Conservation (phyloP, 345 rosid species). For the Arabis alpina region DNA sequence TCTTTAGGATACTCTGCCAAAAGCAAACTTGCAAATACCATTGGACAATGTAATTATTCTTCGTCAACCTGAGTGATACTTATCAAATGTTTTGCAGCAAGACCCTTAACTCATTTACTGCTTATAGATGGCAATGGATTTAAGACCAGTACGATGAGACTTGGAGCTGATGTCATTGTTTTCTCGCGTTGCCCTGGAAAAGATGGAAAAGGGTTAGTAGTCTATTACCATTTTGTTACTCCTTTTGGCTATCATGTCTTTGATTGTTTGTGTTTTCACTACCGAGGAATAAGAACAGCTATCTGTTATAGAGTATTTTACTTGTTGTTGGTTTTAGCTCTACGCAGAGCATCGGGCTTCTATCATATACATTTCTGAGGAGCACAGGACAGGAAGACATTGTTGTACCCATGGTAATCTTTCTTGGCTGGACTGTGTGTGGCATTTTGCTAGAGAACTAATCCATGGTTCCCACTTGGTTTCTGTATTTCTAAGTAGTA, state of each 20-base stretch:
- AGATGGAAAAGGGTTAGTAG: slow-evolving; percentile 65
- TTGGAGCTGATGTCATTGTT: slow-evolving; percentile 99
- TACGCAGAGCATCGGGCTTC: slow-evolving; percentile 89
- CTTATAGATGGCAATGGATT: slow-evolving; percentile 91
- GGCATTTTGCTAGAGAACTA: slow-evolving; percentile 19
- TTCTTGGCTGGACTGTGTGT: slow-evolving; percentile 15
- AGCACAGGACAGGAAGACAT: slow-evolving; percentile 93
- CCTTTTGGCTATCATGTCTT: too few species aligned
- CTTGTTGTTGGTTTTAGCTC: slow-evolving; percentile 57
- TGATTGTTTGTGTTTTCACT: slow-evolving; percentile 14
- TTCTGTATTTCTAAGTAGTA: too few species aligned
- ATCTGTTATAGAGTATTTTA: slow-evolving; percentile 27
- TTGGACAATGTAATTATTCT: slow-evolving; percentile 75
- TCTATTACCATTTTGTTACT: slow-evolving; percentile 11
- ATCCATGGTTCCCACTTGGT: too few species aligned
- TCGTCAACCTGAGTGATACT: background rate
- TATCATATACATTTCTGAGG: slow-evolving; percentile 90
- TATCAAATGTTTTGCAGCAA: slow-evolving; percentile 4
- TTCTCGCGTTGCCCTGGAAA: slow-evolving; percentile 76
- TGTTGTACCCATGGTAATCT: slow-evolving; percentile 91
- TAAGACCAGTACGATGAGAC: slow-evolving; percentile 99
- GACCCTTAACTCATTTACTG: background rate
- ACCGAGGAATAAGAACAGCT: background rate
- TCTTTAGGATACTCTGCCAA: slow-evolving; percentile 93
- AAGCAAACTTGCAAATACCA: slow-evolving; percentile 80